Conservation (phyloP, 768 basidiomycete species). For the Nevesoporus exiguus region DNA sequence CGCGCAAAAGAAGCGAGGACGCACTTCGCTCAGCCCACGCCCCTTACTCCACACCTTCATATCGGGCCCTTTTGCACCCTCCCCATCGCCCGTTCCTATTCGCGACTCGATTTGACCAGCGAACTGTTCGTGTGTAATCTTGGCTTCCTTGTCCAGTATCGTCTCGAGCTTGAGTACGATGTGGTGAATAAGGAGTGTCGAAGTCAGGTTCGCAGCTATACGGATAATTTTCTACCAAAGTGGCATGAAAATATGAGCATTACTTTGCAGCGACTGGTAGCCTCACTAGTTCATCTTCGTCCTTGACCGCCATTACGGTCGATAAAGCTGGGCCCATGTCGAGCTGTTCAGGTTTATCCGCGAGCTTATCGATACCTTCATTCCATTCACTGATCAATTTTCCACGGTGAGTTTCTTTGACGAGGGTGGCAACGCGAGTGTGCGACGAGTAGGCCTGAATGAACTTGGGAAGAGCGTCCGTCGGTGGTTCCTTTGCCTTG, state of each 20-base stretch:
- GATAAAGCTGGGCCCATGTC: conserved; percentile 80
- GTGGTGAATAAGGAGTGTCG: conserved; percentile 80
- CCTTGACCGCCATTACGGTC: conserved; percentile 80
- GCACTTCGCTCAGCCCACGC: conserved; percentile 67
- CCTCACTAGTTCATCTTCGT: conserved; percentile 87
- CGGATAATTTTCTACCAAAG: conserved; percentile 67
- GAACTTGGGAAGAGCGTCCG: conserved; percentile 71
- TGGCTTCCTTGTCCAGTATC: conserved; percentile 88
- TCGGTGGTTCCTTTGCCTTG: conserved; percentile 74
- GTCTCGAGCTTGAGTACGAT: conserved; percentile 85
- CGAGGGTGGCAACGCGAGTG: conserved; percentile 67
- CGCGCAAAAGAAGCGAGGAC: conserved; percentile 32
- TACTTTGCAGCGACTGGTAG: background rate
- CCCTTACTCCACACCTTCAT: conserved; percentile 90
- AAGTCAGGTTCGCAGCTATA: conserved; percentile 73
- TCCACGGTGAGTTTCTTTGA: conserved; percentile 82
- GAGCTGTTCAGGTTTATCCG: conserved; percentile 64
- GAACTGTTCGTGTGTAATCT: conserved; percentile 85
- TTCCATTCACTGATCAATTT: conserved; percentile 90
- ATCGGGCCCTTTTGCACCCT: conserved; percentile 77
- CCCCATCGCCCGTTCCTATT: conserved; percentile 67
- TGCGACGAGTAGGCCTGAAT: conserved; percentile 56
- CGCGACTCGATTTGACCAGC: conserved; percentile 83
- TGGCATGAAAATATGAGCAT: conserved; percentile 7
- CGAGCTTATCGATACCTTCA: conserved; percentile 50